Percentiles rank a stretch among this genome's conserved stretches.
Conservation (phyloP, 2,329 filamentous ascomycete genomes). For the Xylariaceae sp. region DNA sequence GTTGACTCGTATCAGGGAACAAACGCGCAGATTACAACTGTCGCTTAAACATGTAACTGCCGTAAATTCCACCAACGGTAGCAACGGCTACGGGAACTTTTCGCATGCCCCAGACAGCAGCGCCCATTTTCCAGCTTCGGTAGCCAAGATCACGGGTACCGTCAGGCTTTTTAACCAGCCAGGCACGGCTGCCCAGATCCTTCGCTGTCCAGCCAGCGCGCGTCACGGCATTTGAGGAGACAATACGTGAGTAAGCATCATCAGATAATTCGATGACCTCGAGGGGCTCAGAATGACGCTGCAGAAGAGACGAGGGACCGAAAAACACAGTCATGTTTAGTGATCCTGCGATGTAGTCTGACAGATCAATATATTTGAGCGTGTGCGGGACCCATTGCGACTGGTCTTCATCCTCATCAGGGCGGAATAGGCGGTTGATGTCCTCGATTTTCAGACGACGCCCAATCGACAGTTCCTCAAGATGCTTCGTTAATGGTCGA, state of each 20-base stretch:
- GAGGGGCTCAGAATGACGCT: conserved; percentile 57
- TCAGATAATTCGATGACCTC: conserved; percentile 72
- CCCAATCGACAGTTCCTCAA: conserved; percentile 72
- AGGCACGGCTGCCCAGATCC: conserved; percentile 60
- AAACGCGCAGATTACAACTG: conserved; percentile 41
- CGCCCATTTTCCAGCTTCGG: conserved; percentile 77
- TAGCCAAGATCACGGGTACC: conserved; percentile 49
- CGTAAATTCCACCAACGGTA: conserved; percentile 92
- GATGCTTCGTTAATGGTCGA: conserved; percentile 59
- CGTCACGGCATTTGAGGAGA: conserved; percentile 57
- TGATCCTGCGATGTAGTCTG: conserved; percentile 59
- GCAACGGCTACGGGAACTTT: conserved; percentile 89
- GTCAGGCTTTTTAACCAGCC: conserved; percentile 50
- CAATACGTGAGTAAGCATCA: conserved; percentile 59
- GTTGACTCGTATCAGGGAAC: not conserved
- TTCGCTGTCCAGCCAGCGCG: conserved; percentile 64
- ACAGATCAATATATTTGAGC: conserved; percentile 72
- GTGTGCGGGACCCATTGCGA: conserved; percentile 50
- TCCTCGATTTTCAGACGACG: conserved; percentile 61
- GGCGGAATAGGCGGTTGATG: conserved; percentile 59
- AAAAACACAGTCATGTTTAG: conserved; percentile 54
- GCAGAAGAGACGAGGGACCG: conserved; percentile 51
- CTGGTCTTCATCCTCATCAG: conserved; percentile 38
- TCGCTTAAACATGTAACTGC: conserved; percentile 61
- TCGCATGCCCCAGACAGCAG: conserved; percentile 77